These are phyloP conservation scores for Torulaspora indica DNA, from an alignment of 805 yeast genomes.

Conservation along the genomic window DNA sequence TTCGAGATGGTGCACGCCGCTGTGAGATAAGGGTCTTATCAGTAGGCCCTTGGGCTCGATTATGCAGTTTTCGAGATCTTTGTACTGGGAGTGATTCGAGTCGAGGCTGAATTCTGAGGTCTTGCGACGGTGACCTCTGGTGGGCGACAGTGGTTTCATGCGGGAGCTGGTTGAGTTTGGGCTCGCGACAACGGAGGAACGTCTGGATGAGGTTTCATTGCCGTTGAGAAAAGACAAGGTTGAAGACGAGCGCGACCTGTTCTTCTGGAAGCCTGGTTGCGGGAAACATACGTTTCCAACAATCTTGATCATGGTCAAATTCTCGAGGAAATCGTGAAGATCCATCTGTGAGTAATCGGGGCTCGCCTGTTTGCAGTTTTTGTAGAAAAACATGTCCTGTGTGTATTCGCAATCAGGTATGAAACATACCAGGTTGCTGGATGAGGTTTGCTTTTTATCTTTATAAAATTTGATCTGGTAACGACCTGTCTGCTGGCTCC, in stretches of 20 bases:
- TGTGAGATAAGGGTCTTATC: constrained; percentile 62
- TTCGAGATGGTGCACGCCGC: constrained; percentile 62
- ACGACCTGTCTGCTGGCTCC: constrained; percentile 21
- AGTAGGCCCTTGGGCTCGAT: constrained; percentile 33
- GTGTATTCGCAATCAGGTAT: constrained; percentile 28
- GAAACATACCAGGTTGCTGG: constrained; percentile 29
- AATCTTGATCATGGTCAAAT: constrained; percentile 19
- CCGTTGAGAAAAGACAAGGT: constrained; percentile 9
- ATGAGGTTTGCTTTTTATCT: constrained; percentile 25
- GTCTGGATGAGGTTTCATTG: constrained; percentile 7
- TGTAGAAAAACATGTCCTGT: constrained; percentile 30
- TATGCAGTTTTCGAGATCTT: constrained; percentile 9
- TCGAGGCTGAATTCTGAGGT: constrained; percentile 14
- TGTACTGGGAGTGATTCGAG: constrained; percentile 8
- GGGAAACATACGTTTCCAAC: constrained; percentile 24
- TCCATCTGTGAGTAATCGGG: constrained; percentile 1
- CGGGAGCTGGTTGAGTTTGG: constrained; percentile 8
- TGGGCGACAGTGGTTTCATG: constrained; percentile 17
- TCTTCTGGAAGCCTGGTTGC: constrained; percentile 6
- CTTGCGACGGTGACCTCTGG: constrained; percentile 10
- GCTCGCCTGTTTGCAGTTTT: constrained; percentile 8
- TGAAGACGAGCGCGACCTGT: constrained; percentile 13
- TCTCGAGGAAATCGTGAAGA: constrained; percentile 11
- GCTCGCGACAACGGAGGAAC: constrained; percentile 6
- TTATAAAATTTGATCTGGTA: constrained; percentile 30